These are phyloP conservation scores for Allantophomopsis cytisporea DNA, from an alignment of 2,329 filamentous ascomycete genomes.

Conservation along the genomic window DNA sequence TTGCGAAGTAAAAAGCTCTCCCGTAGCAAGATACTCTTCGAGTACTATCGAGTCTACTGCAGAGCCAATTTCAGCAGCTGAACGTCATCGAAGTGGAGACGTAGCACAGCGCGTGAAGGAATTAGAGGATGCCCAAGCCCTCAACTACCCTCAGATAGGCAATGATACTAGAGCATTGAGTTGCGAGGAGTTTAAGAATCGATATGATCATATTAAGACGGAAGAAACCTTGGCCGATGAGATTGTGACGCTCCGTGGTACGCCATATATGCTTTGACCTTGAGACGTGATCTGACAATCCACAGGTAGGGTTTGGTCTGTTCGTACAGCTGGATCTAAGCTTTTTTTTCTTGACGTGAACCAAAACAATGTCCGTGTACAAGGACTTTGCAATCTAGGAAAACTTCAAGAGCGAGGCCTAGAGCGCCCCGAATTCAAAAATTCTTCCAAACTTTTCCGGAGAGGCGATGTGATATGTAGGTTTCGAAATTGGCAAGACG, in stretches of 20 bases:
- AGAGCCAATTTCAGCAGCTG: neutral
- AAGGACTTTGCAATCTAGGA: conserved; percentile 61
- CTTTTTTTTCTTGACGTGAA: conserved; percentile 76
- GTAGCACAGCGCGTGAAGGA: conserved; percentile 35
- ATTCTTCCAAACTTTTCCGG: conserved; percentile 52
- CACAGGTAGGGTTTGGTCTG: conserved; percentile 59
- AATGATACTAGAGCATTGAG: conserved; percentile 20
- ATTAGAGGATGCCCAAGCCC: conserved; percentile 30
- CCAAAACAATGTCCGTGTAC: conserved; percentile 58
- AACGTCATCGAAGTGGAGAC: neutral
- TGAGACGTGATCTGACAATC: conserved; percentile 4
- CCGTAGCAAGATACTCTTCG: neutral
- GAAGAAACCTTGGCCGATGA: conserved; percentile 10
- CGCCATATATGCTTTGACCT: conserved; percentile 1
- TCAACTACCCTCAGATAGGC: conserved; percentile 41
- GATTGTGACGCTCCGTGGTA: conserved; percentile 13
- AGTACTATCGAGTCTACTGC: neutral
- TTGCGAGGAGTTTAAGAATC: conserved; percentile 10
- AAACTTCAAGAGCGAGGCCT: conserved; percentile 24
- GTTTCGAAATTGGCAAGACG: conserved; percentile 19
- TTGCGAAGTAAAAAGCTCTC: neutral
- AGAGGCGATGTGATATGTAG: conserved; percentile 76
- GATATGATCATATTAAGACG: conserved; percentile 22
- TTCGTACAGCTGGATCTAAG: conserved; percentile 60
- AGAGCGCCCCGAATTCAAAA: conserved; percentile 33